phyloP scores from a whole-genome alignment of 257 asterid species.

The Nicotiana noctiflora region DNA sequence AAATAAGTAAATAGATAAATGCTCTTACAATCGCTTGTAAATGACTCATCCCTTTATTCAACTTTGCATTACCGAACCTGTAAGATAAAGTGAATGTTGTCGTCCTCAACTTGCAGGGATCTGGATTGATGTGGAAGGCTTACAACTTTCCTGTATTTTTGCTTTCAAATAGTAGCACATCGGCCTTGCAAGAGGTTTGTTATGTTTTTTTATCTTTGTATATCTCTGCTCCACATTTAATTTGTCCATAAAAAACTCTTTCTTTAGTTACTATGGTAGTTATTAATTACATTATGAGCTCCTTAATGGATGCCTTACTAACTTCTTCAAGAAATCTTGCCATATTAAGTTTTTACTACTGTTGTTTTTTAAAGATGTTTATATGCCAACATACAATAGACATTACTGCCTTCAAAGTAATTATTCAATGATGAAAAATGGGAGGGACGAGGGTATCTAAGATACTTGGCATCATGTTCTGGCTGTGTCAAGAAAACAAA shows the following conservation, averaged over 20 bases:
- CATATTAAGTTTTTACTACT: background rate
- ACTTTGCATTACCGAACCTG: background rate
- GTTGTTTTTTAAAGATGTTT: background rate
- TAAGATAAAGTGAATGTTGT: conserved; percentile 7
- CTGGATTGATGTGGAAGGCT: conserved; percentile 95
- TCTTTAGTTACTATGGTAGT: background rate
- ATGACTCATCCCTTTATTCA: background rate
- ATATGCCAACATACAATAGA: background rate
- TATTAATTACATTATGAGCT: background rate
- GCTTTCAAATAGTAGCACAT: conserved; percentile 66
- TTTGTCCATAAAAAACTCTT: background rate
- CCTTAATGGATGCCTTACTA: background rate
- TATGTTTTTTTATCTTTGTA: background rate
- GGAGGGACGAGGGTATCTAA: background rate
- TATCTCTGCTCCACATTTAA: background rate
- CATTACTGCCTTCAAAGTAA: background rate
- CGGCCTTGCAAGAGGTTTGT: conserved; percentile 62
- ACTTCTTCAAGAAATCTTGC: background rate
- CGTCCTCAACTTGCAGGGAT: conserved; percentile 58
- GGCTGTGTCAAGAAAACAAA: background rate
- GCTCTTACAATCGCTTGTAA: background rate
- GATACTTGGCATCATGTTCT: background rate
- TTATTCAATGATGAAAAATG: background rate
- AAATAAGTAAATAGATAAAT: background rate
- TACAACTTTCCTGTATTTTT: conserved; percentile 88